These are phyloP conservation scores for Teratosphaeria zuluensis DNA, from an alignment of 2,329 filamentous ascomycete genomes.

Conservation along the genomic window DNA sequence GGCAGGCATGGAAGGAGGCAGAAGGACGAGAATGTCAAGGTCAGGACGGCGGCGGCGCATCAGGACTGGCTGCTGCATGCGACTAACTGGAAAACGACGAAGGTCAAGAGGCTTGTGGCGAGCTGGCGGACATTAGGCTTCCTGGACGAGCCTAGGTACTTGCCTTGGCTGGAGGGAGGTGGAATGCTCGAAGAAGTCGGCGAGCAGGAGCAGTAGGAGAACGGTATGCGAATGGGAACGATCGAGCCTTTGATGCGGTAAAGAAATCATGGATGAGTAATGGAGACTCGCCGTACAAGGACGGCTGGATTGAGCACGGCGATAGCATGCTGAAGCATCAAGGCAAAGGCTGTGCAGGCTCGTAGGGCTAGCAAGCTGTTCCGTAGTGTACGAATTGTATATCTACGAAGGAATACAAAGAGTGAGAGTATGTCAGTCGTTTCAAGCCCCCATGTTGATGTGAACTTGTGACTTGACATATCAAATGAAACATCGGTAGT, in stretches of 20 bases:
- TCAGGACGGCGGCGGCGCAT: constrained; percentile 11
- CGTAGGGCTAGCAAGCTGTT: not conserved
- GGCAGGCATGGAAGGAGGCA: not conserved
- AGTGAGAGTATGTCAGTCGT: too few relatives aligned
- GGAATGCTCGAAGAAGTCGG: constrained; percentile 10
- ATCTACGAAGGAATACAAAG: too few relatives aligned
- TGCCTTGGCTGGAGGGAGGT: constrained; percentile 12
- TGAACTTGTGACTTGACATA: too few relatives aligned
- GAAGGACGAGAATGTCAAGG: constrained; percentile 2
- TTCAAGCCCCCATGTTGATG: too few relatives aligned
- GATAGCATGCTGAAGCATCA: not conserved
- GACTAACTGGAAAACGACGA: constrained; percentile 6
- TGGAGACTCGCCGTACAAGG: not conserved
- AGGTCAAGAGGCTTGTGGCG: constrained; percentile 11
- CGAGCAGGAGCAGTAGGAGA: not conserved
- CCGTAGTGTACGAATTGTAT: not conserved
- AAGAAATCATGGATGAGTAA: not conserved
- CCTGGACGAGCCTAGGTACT: constrained; percentile 14
- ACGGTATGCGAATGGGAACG: not conserved
- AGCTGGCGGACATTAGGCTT: constrained; percentile 17
- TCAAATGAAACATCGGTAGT: too few relatives aligned
- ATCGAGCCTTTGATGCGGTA: not conserved
- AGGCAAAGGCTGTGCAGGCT: not conserved
- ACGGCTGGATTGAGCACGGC: not conserved
- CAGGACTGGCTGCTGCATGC: constrained; percentile 10